Evolutionary conservation across 1,284 basidiomycete species (phyloP), one percentile per base, ranked within the genome.

Genomic region (Cutaneotrichosporon cavernicola): DNA sequence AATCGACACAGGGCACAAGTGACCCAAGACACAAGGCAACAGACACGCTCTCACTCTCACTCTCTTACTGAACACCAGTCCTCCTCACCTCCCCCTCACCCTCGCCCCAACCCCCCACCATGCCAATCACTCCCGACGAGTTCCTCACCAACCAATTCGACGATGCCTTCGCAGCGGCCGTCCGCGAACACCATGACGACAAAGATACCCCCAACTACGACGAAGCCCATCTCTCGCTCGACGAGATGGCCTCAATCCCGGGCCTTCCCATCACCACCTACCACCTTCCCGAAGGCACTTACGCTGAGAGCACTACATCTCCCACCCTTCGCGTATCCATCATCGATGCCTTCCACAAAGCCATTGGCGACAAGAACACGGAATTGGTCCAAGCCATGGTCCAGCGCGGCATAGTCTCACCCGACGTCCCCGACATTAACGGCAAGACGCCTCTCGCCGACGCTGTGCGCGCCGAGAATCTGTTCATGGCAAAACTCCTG

Each of bases 341-440:
- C 40, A 16, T 60, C 9, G 11, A 3, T n/a, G 13, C 32, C 36
- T 56, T 64, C 46, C 59, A 57, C 34, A 10, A 7, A 0, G 49
- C 53, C 21, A 21, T 58, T n/a, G 3, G 4, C 1, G 26, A n/a
- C 8, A 38, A 58, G 16, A 46, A 61, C 18, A 16, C 34, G 11
- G 59, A 57, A 21, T 26, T 57, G 2, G 47, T 64, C n/a, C n/a
- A 32, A 5, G 8, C 43, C 8, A 57, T 64, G 55, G 56, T 64
- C 21, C 11, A n/a, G 30, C n/a, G 53, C n/a, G 65, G 56, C 9
- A 5, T 66, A 16, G 65, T 66, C 16, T 50, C 51, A 14, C 65
- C 65, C 10, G 56, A 66, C 46, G 62, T 60, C 4, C 21, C 30
- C 10, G 7, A n/a, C 2, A 2, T 2, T 3, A 11, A 21, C 3